phyloP scores from a whole-genome alignment of 176 grass and related monocot genomes.

The Triticum urartu region DNA sequence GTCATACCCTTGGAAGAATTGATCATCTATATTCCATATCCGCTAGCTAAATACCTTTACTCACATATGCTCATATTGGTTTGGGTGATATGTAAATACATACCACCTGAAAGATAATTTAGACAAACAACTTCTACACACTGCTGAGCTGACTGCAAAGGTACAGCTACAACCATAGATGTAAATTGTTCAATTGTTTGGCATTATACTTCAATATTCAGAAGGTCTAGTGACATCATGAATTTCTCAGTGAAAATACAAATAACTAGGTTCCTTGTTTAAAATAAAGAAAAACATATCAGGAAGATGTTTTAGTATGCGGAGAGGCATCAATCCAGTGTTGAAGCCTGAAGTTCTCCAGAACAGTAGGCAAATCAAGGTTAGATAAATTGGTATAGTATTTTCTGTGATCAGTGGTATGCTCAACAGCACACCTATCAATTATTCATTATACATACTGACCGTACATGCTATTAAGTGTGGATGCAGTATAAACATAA shows the following conservation, averaged over 20 bases:
- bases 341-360: neutral
- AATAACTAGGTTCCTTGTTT: neutral
- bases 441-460: neutral
- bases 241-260: constrained; percentile 1
- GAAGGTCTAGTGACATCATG: neutral
- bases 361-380: neutral
- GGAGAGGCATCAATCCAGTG: neutral
- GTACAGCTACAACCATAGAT: neutral
- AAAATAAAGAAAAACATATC: neutral
- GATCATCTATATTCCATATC: neutral
- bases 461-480: neutral
- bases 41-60: neutral
- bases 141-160: neutral
- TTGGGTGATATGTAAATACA: neutral
- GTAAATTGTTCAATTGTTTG: neutral
- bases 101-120: neutral
- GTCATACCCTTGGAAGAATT: neutral
- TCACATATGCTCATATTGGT: neutral
- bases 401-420: neutral
- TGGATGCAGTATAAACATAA: neutral
- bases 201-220: neutral
- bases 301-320: neutral
- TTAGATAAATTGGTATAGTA: neutral
- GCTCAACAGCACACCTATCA: neutral
- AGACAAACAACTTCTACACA: neutral